Conservation (phyloP, 2,329 filamentous ascomycete genomes). For the Monosporascus sp. region DNA sequence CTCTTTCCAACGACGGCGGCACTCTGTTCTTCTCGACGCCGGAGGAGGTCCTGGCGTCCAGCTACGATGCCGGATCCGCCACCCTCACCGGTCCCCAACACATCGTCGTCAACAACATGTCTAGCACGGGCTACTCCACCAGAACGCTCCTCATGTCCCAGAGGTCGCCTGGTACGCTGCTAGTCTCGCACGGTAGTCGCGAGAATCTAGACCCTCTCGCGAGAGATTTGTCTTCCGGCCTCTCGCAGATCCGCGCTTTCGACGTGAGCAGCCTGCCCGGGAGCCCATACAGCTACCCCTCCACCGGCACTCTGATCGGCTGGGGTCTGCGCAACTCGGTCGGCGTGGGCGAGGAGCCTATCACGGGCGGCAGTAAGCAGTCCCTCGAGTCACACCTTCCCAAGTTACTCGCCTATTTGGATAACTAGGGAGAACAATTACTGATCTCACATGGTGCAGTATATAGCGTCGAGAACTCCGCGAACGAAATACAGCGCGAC, state of each 20-base stretch:
- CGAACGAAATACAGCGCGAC: slow-evolving; percentile 56
- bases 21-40: slow-evolving; percentile 53
- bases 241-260: slow-evolving; percentile 51
- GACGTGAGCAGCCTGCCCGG: slow-evolving; percentile 29
- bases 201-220: slow-evolving; percentile 56
- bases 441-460: slow-evolving; percentile 16
- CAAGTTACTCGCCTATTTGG: too few species aligned
- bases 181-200: slow-evolving; percentile 61
- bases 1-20: slow-evolving; percentile 45
- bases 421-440: too few species aligned
- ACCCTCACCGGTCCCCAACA: slow-evolving; percentile 36
- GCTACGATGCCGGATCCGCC: slow-evolving; percentile 50
- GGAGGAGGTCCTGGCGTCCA: slow-evolving; percentile 56
- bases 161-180: slow-evolving; percentile 48
- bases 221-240: slow-evolving; percentile 45
- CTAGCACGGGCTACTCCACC: slow-evolving; percentile 54
- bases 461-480: slow-evolving; percentile 64
- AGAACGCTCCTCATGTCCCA: slow-evolving; percentile 61
- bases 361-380: slow-evolving; percentile 33
- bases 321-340: slow-evolving; percentile 73
- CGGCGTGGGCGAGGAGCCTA: slow-evolving; percentile 58
- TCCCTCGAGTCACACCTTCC: too few species aligned
- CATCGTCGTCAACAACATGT: slow-evolving; percentile 59
- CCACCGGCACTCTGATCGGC: slow-evolving; percentile 45
- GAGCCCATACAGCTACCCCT: slow-evolving; percentile 35